A percentile compares a stretch with the other conserved stretches of the same genome.
Conservation (phyloP, 108 stramenopile species). For the Nannochloropsis salina region DNA sequence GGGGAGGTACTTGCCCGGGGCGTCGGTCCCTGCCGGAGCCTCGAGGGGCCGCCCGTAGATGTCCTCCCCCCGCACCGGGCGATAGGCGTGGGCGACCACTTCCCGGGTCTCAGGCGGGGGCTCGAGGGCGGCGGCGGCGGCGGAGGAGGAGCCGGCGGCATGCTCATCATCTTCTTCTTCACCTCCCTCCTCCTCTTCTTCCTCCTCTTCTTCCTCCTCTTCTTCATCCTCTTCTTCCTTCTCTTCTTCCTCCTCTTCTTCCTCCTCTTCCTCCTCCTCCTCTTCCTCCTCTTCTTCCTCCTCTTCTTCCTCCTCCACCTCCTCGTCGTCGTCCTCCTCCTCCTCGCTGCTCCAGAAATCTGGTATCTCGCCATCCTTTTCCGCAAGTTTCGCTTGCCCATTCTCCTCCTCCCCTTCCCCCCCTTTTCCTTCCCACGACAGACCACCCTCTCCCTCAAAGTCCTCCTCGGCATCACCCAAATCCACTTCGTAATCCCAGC, state of each 20-base stretch:
- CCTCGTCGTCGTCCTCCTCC: no score
- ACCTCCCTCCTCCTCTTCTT: constrained; percentile 35
- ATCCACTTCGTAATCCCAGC: constrained; percentile 12
- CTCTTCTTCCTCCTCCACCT: constrained; percentile 20
- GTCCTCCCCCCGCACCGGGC: constrained; percentile 75
- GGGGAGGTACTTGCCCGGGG: constrained; percentile 48
- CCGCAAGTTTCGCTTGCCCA: neutral
- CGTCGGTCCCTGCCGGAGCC: constrained; percentile 27
- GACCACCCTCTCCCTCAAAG: no score
- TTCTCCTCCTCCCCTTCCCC: neutral
- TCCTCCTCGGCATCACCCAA: neutral
- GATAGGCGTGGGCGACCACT: constrained; percentile 55
- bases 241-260: constrained; percentile 3
- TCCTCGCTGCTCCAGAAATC: neutral
- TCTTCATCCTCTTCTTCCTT: constrained; percentile 23
- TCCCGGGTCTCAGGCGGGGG: constrained; percentile 29
- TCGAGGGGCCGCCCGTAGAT: constrained; percentile 80
- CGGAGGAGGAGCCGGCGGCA: neutral
- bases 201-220: neutral
- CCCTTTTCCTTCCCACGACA: neutral
- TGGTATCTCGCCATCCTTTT: neutral
- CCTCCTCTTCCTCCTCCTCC: constrained; percentile 19
- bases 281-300: constrained; percentile 26
- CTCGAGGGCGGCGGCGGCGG: neutral
- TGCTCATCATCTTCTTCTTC: constrained; percentile 35